Percentiles rank a stretch among this genome's conserved stretches.
Conservation (phyloP, 2,329 filamentous ascomycete genomes). For the Nectriaceae sp. region DNA sequence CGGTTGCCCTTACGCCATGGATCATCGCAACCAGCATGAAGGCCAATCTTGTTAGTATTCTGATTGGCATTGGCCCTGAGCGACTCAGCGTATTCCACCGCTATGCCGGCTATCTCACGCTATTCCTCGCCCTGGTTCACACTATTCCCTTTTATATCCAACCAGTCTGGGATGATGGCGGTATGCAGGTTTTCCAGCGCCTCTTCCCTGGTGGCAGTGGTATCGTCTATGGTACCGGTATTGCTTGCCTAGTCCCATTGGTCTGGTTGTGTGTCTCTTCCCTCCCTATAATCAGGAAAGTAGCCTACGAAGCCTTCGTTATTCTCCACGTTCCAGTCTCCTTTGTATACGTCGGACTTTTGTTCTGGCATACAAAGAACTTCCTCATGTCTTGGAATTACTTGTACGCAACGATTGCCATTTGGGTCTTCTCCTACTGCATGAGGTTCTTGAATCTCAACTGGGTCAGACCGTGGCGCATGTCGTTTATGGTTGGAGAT, state of each 20-base stretch:
- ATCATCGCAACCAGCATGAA: constrained; percentile 90
- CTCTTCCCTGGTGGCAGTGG: constrained; percentile 67
- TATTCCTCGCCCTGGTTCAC: constrained; percentile 82
- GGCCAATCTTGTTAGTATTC: constrained; percentile 77
- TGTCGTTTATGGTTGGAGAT: constrained; percentile 85
- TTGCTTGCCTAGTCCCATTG: constrained; percentile 79
- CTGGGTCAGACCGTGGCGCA: constrained; percentile 78
- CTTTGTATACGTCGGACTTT: constrained; percentile 75
- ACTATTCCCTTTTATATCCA: constrained; percentile 88
- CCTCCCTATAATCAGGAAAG: constrained; percentile 72
- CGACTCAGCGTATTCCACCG: constrained; percentile 90
- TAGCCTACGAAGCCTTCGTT: constrained; percentile 85
- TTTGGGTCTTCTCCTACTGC: constrained; percentile 76
- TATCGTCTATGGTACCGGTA: constrained; percentile 82
- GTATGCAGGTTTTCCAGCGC: constrained; percentile 67
- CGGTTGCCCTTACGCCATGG: constrained; percentile 90
- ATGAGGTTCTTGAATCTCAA: constrained; percentile 83
- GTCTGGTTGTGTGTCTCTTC: constrained; percentile 84
- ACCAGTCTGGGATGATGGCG: constrained; percentile 80
- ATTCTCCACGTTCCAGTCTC: constrained; percentile 80
- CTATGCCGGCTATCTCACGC: constrained; percentile 85
- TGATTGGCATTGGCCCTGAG: constrained; percentile 92
- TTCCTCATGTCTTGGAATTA: constrained; percentile 90
- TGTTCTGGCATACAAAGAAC: constrained; percentile 97
- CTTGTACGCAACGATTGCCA: constrained; percentile 76